Base-by-base conservation (phyloP, 2,329 filamentous ascomycete genomes). In the Chrysosporium queenslandicum region DNA sequence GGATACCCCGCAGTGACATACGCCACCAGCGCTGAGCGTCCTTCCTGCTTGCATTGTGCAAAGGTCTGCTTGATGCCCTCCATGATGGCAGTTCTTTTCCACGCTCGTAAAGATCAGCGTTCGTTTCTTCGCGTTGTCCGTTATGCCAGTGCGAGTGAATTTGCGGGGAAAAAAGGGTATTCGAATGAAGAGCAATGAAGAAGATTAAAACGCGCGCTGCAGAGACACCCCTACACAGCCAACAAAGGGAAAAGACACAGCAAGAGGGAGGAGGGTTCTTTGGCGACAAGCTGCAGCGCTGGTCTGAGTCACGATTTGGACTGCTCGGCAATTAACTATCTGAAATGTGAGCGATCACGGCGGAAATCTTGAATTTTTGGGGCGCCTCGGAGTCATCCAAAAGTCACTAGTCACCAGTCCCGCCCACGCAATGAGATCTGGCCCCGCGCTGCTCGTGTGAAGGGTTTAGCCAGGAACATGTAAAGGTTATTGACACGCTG, bases 1-100 rank as follows among this genome's bases (percentile, higher is more conserved):
- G 92, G 92, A 67, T 83, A 98, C 52, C 92, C 92, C 54, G 91
- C 90, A 23, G 92, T 98, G 66, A 96, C 88, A 77, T 98, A 98
- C 25, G 90, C 90, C 58, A 98, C 87, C 56, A 98, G 78, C 47
- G 92, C 91, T 59, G 87, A 76, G 79, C 92, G 68, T 58, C 64
- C 71, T 60, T 80, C 75, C 59, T 71, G 66, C 64, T 78, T 79
- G 69, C 77, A 79, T 67, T 71, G 71, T 50, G 75, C 76, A 61
- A 81, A 81, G 3, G 75, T 75, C 53, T 70, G 62, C 63, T 78
- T 80, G 56, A 81, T 74, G 34, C 66, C 69, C 52, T 80, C 77
- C 74, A 76, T 76, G 41, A 49, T 67, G 41, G 27, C 2, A 12
- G n/a, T 11, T 41, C 8, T 27, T 27, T 23, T n/a, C n/a, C n/a